These are phyloP conservation scores for Pseudocercospora vitis DNA, from an alignment of 2,329 filamentous ascomycete species.

Conservation along the genomic window DNA sequence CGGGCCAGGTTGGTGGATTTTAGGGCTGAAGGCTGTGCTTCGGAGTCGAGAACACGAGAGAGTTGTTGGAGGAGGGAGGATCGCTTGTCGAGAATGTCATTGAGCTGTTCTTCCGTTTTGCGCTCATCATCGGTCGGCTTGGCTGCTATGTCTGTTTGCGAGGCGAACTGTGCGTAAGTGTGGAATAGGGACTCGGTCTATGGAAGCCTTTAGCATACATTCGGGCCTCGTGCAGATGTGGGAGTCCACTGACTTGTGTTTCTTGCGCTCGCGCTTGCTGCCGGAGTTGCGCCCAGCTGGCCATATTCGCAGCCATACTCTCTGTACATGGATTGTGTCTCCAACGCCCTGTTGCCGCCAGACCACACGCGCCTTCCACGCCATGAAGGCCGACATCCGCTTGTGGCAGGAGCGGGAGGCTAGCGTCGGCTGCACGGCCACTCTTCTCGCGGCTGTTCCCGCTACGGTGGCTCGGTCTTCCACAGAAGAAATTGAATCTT, in stretches of 20 bases:
- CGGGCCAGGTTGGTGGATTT: constrained; percentile 95
- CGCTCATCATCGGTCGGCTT: constrained; percentile 85
- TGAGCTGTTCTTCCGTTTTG: constrained; percentile 74
- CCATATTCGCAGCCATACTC: constrained; percentile 44
- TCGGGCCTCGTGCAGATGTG: constrained; percentile 14
- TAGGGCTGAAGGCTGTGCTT: constrained; percentile 86
- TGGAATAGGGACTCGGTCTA: constrained; percentile 84
- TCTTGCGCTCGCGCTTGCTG: constrained; percentile 88
- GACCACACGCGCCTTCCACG: no score
- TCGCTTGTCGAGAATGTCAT: constrained; percentile 84
- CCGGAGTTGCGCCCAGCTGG: constrained; percentile 85
- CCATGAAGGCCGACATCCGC: no score
- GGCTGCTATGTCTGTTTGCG: constrained; percentile 72
- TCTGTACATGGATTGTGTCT: not conserved
- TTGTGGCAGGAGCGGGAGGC: no score
- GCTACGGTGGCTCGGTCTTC: no score
- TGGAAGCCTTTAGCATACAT: constrained; percentile 22
- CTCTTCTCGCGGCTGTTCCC: no score
- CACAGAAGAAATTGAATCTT: no score
- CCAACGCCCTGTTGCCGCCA: not conserved
- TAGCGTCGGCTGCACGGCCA: no score
- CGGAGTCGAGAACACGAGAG: constrained; percentile 85
- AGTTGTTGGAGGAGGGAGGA: constrained; percentile 80
- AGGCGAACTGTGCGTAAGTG: constrained; percentile 86
- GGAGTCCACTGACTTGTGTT: constrained; percentile 66